These are phyloP conservation scores for Dactylellina haptotyla DNA, from an alignment of 2,329 filamentous ascomycete species.

Conservation along the genomic window DNA sequence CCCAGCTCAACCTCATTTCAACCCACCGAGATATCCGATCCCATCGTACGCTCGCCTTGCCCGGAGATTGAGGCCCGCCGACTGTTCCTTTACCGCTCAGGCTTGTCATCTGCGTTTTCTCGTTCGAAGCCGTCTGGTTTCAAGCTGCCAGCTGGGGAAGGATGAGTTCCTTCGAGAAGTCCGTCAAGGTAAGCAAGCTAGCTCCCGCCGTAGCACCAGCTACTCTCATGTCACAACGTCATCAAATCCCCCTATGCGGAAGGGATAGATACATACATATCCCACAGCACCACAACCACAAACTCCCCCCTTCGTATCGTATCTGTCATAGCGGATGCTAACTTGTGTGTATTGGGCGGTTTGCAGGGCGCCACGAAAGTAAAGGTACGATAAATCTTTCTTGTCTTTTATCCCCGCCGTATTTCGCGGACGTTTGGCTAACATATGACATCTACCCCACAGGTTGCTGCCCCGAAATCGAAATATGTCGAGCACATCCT, in stretches of 20 bases:
- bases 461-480: slow-evolving; percentile 92
- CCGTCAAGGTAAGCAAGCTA: slow-evolving; percentile 75
- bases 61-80: slow-evolving; percentile 6
- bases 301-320: too few species aligned
- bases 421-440: slow-evolving; percentile 3
- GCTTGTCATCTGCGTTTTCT: slow-evolving; percentile 17
- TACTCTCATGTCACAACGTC: slow-evolving; percentile 11
- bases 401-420: not conserved
- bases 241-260: not conserved
- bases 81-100: slow-evolving; percentile 15
- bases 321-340: too few species aligned
- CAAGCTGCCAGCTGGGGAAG: slow-evolving; percentile 61
- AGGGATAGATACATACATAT: too few species aligned
- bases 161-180: slow-evolving; percentile 96
- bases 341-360: not conserved
- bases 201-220: not conserved
- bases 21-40: slow-evolving; percentile 3
- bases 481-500: slow-evolving; percentile 99
- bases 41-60: not conserved
- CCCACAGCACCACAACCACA: too few species aligned
- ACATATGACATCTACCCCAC: slow-evolving; percentile 1
- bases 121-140: slow-evolving; percentile 7
- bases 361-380: slow-evolving; percentile 58
- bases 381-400: slow-evolving; percentile 52
- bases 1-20: not conserved